Percentiles rank a stretch among this genome's conserved stretches.
These are phyloP conservation scores for Aphanomyces astaci DNA, from an alignment of 352 stramenopile genomes.

Conservation along the genomic window DNA sequence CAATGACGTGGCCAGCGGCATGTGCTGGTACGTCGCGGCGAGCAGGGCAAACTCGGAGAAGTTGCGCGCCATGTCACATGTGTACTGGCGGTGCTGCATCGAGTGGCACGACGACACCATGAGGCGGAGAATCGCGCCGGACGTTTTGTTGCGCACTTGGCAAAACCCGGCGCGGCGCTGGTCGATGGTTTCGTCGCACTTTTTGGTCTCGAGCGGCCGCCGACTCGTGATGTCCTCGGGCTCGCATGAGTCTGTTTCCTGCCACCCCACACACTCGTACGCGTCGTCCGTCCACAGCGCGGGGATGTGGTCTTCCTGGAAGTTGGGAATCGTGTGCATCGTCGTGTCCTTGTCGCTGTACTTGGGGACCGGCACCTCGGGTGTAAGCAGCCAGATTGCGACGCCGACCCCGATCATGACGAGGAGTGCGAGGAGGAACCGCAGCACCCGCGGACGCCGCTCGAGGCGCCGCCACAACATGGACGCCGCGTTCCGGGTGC, in stretches of 20 bases:
- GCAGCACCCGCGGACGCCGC: constrained; percentile 1
- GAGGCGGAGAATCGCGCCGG: constrained; percentile 66
- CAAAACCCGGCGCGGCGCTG: constrained; percentile 73
- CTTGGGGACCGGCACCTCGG: neutral
- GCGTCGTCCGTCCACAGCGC: constrained; percentile 64
- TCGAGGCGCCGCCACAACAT: neutral
- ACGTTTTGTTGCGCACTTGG: constrained; percentile 76
- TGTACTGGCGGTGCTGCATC: constrained; percentile 59
- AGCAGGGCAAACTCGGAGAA: constrained; percentile 78
- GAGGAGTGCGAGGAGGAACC: constrained; percentile 1
- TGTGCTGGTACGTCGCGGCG: constrained; percentile 60
- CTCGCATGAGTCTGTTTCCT: constrained; percentile 66
- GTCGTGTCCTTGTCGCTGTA: constrained; percentile 18
- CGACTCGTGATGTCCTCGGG: constrained; percentile 37
- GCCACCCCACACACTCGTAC: constrained; percentile 82
- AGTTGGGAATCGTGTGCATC: neutral
- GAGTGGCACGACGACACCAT: constrained; percentile 75
- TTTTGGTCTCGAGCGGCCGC: constrained; percentile 58
- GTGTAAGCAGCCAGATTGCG: constrained; percentile 1
- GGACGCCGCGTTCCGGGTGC: neutral
- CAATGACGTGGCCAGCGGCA: constrained; percentile 59
- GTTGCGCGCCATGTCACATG: constrained; percentile 68
- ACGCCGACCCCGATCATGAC: neutral
- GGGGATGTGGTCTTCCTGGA: constrained; percentile 26
- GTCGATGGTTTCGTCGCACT: constrained; percentile 59